Evolutionary conservation across 2,329 filamentous ascomycete genomes (phyloP), one percentile per base, ranked within the genome.

Genomic region (Botrytis cinerea): DNA sequence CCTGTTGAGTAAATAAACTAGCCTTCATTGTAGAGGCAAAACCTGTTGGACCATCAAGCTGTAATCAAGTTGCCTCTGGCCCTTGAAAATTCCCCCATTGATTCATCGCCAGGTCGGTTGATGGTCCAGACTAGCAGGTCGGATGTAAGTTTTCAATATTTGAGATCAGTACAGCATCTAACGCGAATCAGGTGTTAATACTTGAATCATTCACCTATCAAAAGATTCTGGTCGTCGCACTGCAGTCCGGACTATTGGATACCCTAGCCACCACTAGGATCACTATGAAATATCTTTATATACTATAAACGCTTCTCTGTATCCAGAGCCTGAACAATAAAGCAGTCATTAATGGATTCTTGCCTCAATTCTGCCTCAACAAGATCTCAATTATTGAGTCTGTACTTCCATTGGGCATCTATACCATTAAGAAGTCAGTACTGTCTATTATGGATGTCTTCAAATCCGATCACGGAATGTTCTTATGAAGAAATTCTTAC

Each of bases 351-450:
- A 16, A n/a, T 54, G 12, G 3, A 28, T 54, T n/a, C 16, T 12
- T 54, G 25, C 51, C 25, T 54, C n/a, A 54, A 54, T 54, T 54
- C 12, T 54, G 5, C 64, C 46, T 35, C 48, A 61, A 68, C n/a
- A 40, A 61, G 38, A 71, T 71, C 45, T 71, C 70, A 38, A 71
- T 64, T 22, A 71, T 71, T 38, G 70, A 71, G 46, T 71, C 70
- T 10, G 35, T 63, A n/a, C 59, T 71, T 20, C 70, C 70, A 16
- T 60, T 40, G 10, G 60, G 59, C 40, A 48, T 71, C 51, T 54
- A 25, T 2, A 28, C 5, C 25, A 54, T n/a, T 12, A 54, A 6
- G 51, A 54, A 54, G 51, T 54, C 25, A 54, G 25, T 54, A 54
- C n/a, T 28, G 51, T 16, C 2, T 28, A n/a, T 54, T 16, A 16